Base-by-base conservation (phyloP, 345 rosid species). In the Rhizophora apiculata region DNA sequence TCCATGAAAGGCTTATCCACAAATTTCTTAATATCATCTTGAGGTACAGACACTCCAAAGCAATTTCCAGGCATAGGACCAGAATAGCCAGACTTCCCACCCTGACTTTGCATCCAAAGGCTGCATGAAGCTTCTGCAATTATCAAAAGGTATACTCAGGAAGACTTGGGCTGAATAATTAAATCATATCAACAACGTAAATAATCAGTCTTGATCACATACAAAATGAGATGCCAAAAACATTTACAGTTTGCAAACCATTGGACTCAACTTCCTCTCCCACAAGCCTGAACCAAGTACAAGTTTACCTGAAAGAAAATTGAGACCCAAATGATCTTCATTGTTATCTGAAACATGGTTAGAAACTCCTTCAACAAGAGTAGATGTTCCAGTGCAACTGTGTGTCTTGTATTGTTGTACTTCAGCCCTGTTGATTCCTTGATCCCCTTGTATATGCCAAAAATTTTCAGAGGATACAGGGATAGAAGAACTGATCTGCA, bases 301-400 rank as follows among this genome's bases (percentile, higher is more conserved):
- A 76, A 75, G 65, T 51, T 63, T 72, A 70, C 49, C 67, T 58
- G 60, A 72, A 32, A 69, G 46, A 60, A 61, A 49, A 68, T 70
- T 63, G 51, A 68, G 69, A 62, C 53, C 60, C 62, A 72, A 56
- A 65, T 65, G 70, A 67, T 80, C 82, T 51, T 68, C 64, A 67
- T 27, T 9, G 16, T 46, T 70, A 77, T 74, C 74, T 20, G 82
- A 57, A 71, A 72, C 61, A 68, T 9, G 72, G 60, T 61, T 69
- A 65, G 72, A 67, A 73, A 71, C 70, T 72, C 72, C 81, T 65
- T 77, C 82, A 64, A 75, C 59, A 53, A 83, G 80, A 74, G 78
- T 75, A 77, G 88, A 79, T 34, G 81, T 69, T 19, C 80, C 76
- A 73, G 84, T 81, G 70, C 84, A 78, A 76, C 80, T 74, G 36